Percentiles rank a stretch among this genome's conserved stretches.
phyloP scores from a whole-genome alignment of 257 asterid species.

The Nyctanthes arbortristis region DNA sequence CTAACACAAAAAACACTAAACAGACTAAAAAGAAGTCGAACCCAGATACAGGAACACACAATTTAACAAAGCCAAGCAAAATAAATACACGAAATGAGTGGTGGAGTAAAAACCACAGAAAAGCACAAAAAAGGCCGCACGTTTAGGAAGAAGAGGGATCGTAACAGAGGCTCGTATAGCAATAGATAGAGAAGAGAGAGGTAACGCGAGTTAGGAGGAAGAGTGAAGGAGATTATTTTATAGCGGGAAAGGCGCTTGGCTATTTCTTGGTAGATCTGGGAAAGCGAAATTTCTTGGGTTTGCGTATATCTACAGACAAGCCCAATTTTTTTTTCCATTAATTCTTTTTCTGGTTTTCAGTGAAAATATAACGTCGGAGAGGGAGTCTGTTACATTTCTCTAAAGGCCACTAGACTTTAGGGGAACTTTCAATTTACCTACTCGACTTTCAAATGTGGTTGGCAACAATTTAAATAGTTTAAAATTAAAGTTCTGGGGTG shows the following conservation, averaged over 20 bases:
- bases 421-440: neutral
- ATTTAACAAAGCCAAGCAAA: neutral
- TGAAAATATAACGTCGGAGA: neutral
- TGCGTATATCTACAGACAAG: neutral
- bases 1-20: neutral
- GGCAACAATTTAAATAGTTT: too few species aligned
- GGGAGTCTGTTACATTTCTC: neutral
- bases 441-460: neutral
- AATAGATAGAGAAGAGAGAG: neutral
- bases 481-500: too few species aligned
- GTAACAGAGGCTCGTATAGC: too few species aligned
- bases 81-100: neutral
- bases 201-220: conserved; percentile 22
- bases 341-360: neutral
- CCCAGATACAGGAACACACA: neutral
- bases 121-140: conserved; percentile 24
- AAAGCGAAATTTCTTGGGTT: neutral
- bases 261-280: conserved; percentile 30
- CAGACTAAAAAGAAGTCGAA: neutral
- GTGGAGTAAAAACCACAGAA: neutral
- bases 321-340: neutral
- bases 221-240: conserved; percentile 4
- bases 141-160: conserved; percentile 23
- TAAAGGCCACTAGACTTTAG: neutral
- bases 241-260: conserved; percentile 27